A percentile compares a stretch with the other conserved stretches of the same genome.
These are phyloP conservation scores for Auricularia heimuer DNA, from an alignment of 768 basidiomycete species.

Conservation along the genomic window DNA sequence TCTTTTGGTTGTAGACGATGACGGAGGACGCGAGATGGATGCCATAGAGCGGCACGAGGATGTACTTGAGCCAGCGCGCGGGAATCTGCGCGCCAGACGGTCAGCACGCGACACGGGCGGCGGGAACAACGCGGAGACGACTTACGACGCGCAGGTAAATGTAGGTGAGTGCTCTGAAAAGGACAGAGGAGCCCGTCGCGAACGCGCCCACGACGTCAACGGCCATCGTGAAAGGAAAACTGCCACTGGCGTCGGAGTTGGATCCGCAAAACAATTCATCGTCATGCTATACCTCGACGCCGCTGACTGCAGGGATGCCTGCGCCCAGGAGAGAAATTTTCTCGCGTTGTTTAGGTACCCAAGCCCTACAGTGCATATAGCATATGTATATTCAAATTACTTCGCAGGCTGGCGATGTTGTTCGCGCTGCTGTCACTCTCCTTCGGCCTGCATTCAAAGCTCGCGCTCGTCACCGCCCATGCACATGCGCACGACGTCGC, in stretches of 20 bases:
- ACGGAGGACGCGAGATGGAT: slow-evolving; percentile 14
- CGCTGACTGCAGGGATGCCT: not conserved
- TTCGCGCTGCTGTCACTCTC: not conserved
- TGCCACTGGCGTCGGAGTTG: not conserved
- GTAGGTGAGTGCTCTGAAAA: slow-evolving; percentile 36
- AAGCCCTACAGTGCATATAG: not conserved
- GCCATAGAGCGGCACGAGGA: slow-evolving; percentile 21
- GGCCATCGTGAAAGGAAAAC: not conserved
- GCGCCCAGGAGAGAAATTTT: not conserved
- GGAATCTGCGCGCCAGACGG: slow-evolving; percentile 27
- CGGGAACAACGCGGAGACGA: slow-evolving; percentile 6
- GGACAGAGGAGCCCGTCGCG: not conserved
- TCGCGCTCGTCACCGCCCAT: not conserved
- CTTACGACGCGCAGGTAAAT: slow-evolving; percentile 44
- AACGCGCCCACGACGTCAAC: not conserved
- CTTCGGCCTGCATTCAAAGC: not conserved
- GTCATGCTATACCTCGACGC: not conserved
- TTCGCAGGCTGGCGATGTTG: not conserved
- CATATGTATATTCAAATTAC: not conserved
- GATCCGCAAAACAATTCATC: not conserved
- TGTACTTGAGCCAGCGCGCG: slow-evolving; percentile 23
- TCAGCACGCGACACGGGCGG: not conserved
- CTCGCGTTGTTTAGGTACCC: not conserved
- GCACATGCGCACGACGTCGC: not conserved
- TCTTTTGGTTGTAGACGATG: slow-evolving; percentile 9